Conservation (phyloP, 495 filamentous ascomycete genomes). For the Aspergillus ostianus region DNA sequence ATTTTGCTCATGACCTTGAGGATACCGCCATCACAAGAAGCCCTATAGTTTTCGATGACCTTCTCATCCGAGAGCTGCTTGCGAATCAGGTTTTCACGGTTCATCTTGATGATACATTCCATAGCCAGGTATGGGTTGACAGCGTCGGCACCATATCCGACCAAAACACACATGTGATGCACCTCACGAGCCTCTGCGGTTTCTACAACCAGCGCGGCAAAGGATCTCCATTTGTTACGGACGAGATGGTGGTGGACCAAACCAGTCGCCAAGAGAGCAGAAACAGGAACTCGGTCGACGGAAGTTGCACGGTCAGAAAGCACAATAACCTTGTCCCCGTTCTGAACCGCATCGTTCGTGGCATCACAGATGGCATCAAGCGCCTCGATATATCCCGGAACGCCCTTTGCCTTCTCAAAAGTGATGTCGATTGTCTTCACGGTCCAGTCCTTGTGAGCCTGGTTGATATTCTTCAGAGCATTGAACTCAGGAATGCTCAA, state of each 20-base stretch:
- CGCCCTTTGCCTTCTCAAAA: constrained; percentile 84
- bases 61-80: constrained; percentile 82
- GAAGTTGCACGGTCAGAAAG: constrained; percentile 89
- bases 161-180: constrained; percentile 96
- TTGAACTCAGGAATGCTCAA: constrained; percentile 93
- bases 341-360: constrained; percentile 79
- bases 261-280: constrained; percentile 84
- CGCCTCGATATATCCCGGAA: constrained; percentile 82
- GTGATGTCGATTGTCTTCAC: constrained; percentile 96
- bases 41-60: constrained; percentile 95
- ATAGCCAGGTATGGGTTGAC: constrained; percentile 97
- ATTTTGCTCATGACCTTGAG: constrained; percentile 99
- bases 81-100: constrained; percentile 90
- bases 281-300: constrained; percentile 81
- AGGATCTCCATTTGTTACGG: constrained; percentile 92
- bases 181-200: constrained; percentile 98
- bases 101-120: constrained; percentile 98
- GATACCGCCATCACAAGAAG: constrained; percentile 96
- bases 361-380: constrained; percentile 88
- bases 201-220: constrained; percentile 86
- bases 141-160: constrained; percentile 95
- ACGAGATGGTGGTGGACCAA: constrained; percentile 98
- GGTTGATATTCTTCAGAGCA: constrained; percentile 74
- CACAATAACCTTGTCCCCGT: constrained; percentile 82
- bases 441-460: constrained; percentile 77